Evolutionary conservation across 306 rosid species (phyloP).

Genomic region (Pachyrhizus erosus): DNA sequence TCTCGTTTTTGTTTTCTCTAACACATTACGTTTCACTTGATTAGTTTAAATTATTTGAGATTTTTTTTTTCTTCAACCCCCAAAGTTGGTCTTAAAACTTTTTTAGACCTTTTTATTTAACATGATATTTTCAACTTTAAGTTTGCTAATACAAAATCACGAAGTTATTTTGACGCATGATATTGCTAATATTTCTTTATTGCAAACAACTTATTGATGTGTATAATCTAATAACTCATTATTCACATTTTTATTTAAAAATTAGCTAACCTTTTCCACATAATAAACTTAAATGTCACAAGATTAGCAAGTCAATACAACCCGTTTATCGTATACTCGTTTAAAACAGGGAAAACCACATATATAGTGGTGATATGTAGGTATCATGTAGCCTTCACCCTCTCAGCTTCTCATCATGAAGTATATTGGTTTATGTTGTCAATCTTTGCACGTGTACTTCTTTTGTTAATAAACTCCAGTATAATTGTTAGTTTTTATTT

Average conservation of each 20-base stretch:
- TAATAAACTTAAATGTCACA: constrained; percentile 36
- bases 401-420: constrained; percentile 17
- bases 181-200: not conserved
- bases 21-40: not conserved
- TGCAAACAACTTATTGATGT: not conserved
- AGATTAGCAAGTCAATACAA: not conserved
- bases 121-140: not conserved
- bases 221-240: constrained; percentile 25
- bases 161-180: not conserved
- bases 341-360: not conserved
- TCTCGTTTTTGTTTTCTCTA: not conserved
- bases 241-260: constrained; percentile 28
- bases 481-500: not conserved
- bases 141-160: constrained; percentile 2
- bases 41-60: not conserved
- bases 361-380: constrained; percentile 7
- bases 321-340: not conserved
- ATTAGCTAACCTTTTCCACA: not conserved
- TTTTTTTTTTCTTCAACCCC: not conserved
- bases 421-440: constrained; percentile 20
- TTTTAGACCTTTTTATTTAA: not conserved
- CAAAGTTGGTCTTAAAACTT: not conserved
- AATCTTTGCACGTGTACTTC: constrained; percentile 27
- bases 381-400: constrained; percentile 20
- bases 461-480: not conserved